A percentile compares a stretch with the other conserved stretches of the same genome.
Conservation (phyloP, 1,284 basidiomycete species). For the Athelia psychrophila region DNA sequence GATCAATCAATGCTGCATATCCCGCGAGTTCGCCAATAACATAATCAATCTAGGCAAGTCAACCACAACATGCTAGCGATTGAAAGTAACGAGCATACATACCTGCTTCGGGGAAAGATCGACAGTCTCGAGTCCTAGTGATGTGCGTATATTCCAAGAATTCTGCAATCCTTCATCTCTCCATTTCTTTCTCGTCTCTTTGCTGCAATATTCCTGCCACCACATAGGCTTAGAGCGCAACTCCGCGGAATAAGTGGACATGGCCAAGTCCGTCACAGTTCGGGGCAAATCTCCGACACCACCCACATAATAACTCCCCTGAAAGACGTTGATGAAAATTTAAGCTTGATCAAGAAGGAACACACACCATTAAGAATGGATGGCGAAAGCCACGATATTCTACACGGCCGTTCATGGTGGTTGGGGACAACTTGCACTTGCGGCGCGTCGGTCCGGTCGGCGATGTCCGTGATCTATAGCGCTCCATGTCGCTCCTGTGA, state of each 20-base stretch:
- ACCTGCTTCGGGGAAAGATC: constrained; percentile 43
- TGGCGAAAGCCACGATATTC: constrained; percentile 39
- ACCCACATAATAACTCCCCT: background rate
- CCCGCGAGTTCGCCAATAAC: constrained; percentile 48
- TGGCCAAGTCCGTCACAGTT: constrained; percentile 48
- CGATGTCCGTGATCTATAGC: constrained; percentile 1
- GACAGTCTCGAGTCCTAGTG: constrained; percentile 28
- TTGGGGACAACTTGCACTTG: no score
- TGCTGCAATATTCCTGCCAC: constrained; percentile 34
- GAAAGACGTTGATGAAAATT: background rate
- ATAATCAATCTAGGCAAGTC: constrained; percentile 37
- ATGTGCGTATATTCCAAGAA: constrained; percentile 32
- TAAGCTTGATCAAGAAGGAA: background rate
- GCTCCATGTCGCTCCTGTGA: background rate
- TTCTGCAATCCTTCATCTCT: constrained; percentile 23
- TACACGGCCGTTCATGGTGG: no score
- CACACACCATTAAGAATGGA: constrained; percentile 40
- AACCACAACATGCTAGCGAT: constrained; percentile 1
- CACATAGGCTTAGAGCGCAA: constrained; percentile 39
- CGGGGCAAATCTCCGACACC: constrained; percentile 36
- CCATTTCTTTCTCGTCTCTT: constrained; percentile 30
- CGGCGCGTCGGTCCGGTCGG: no score
- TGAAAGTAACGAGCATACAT: constrained; percentile 5
- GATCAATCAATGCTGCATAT: constrained; percentile 41
- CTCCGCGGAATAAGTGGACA: constrained; percentile 44